Evolutionary conservation across 768 basidiomycete species (phyloP).

Genomic region (Mycena rebaudengoi): DNA sequence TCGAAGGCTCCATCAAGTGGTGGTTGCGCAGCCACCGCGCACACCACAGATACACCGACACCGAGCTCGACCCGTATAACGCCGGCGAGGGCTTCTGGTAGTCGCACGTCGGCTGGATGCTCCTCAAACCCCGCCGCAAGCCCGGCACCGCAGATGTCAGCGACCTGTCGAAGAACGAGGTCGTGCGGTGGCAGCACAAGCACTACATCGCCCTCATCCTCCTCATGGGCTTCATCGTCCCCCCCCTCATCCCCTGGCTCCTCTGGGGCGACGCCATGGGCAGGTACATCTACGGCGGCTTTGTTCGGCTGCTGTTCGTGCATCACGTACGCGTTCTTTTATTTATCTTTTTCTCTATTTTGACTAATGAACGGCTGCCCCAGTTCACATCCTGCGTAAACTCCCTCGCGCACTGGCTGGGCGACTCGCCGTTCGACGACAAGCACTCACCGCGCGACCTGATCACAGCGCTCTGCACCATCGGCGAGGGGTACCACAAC

Average conservation of each 20-base stretch:
- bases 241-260: conserved; percentile 79
- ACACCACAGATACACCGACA: conserved; percentile 96
- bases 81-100: conserved; percentile 87
- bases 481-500: conserved; percentile 98
- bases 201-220: conserved; percentile 79
- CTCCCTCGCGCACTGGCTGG: conserved; percentile 96
- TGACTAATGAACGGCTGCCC: conserved; percentile 14
- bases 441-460: conserved; percentile 92
- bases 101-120: conserved; percentile 93
- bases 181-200: conserved; percentile 90
- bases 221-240: conserved; percentile 74
- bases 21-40: conserved; percentile 98
- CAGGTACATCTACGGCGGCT: conserved; percentile 86
- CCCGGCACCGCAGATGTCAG: conserved; percentile 92
- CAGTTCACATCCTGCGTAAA: conserved; percentile 97
- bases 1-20: conserved; percentile 98
- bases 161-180: conserved; percentile 80
- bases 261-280: conserved; percentile 88
- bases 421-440: conserved; percentile 92
- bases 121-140: conserved; percentile 87
- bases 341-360: conserved; percentile 1
- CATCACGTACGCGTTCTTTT: conserved; percentile 77
- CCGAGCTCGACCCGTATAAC: conserved; percentile 94
- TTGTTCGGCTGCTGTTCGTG: conserved; percentile 82
- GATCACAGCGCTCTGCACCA: conserved; percentile 87